These are phyloP conservation scores for Bondarzewia mesenterica DNA, from an alignment of 1,284 basidiomycete species.

Conservation along the genomic window DNA sequence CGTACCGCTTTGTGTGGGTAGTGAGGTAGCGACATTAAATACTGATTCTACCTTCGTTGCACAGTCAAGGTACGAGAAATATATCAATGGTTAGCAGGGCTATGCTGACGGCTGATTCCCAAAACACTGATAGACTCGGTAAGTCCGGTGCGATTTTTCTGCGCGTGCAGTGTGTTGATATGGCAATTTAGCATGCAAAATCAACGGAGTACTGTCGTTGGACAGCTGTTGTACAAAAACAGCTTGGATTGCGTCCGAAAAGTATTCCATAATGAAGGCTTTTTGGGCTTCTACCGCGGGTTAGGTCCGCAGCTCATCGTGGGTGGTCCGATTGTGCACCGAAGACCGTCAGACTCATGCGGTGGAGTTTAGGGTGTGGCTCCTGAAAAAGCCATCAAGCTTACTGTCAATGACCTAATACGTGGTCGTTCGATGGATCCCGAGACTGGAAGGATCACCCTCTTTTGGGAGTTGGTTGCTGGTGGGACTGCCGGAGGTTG, in stretches of 20 bases:
- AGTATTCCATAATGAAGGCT: conserved; percentile 92
- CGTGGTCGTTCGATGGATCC: conserved; percentile 83
- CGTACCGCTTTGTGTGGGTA: conserved; percentile 23
- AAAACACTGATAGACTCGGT: conserved; percentile 52
- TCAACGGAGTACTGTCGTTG: conserved; percentile 90
- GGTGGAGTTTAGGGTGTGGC: conserved; percentile 74
- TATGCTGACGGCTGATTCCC: background rate
- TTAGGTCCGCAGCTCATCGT: conserved; percentile 92
- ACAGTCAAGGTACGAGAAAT: conserved; percentile 57
- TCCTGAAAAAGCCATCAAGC: conserved; percentile 96
- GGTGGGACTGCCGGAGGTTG: conserved; percentile 94
- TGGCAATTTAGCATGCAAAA: conserved; percentile 79
- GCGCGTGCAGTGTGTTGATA: background rate
- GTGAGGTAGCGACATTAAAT: background rate
- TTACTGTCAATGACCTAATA: conserved; percentile 93
- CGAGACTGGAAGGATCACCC: conserved; percentile 86
- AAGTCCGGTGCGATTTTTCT: conserved; percentile 9
- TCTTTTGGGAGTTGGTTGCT: conserved; percentile 84
- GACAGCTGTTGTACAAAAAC: conserved; percentile 92
- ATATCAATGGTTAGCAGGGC: background rate
- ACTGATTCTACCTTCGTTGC: conserved; percentile 3
- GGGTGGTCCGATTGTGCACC: conserved; percentile 20
- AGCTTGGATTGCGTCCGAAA: conserved; percentile 91
- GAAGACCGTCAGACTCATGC: conserved; percentile 1
- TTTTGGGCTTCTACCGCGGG: conserved; percentile 93